A percentile compares a stretch with the other conserved stretches of the same genome.
Evolutionary conservation across 2,329 filamentous ascomycete species (phyloP).

Genomic region (Fusarium siculi): DNA sequence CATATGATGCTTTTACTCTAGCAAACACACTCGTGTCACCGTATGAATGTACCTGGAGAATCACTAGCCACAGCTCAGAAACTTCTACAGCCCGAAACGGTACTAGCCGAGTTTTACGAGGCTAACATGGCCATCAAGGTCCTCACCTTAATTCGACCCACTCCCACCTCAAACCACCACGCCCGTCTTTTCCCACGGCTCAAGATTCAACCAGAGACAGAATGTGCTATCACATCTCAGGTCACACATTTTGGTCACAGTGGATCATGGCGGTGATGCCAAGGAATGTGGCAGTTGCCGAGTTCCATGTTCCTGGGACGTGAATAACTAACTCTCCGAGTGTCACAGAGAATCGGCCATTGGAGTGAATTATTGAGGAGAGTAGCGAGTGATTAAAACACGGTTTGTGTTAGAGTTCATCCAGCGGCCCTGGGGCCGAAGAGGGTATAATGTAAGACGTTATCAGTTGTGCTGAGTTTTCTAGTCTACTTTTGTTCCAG

Average conservation of each 20-base stretch:
- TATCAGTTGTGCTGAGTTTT: neutral
- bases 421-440: slow-evolving; percentile 2
- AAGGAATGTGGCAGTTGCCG: slow-evolving; percentile 32
- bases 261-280: slow-evolving; percentile 16
- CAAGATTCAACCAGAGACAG: neutral
- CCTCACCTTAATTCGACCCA: slow-evolving; percentile 46
- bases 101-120: slow-evolving; percentile 3
- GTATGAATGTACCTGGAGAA: neutral
- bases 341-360: neutral
- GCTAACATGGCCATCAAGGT: slow-evolving; percentile 44
- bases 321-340: neutral
- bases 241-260: slow-evolving; percentile 5
- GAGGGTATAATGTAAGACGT: slow-evolving; percentile 3
- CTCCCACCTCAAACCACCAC: slow-evolving; percentile 20
- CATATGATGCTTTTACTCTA: neutral
- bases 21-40: neutral
- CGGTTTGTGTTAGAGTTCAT: slow-evolving; percentile 11
- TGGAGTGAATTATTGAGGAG: slow-evolving; percentile 8
- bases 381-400: neutral
- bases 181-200: neutral
- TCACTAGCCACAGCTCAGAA: slow-evolving; percentile 25
- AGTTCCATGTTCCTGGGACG: slow-evolving; percentile 29
- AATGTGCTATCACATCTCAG: neutral
- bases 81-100: slow-evolving; percentile 6
- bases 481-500: neutral